These are phyloP conservation scores for Kokia cookei DNA, from an alignment of 441 rosid species.

Conservation along the genomic window DNA sequence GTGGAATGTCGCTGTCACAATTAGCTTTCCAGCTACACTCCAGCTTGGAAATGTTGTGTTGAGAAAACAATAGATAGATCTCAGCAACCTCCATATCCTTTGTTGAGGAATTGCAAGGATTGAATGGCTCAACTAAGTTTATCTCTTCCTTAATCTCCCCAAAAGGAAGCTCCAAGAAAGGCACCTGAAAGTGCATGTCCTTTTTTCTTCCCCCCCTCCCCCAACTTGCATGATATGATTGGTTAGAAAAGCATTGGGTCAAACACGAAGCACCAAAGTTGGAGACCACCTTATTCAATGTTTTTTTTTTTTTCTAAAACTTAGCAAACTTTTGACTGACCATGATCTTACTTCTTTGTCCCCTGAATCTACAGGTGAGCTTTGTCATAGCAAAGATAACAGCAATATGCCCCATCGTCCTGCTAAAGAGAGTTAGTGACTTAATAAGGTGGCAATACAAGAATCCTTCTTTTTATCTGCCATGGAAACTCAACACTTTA, in stretches of 20 bases:
- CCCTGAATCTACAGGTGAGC: conserved; percentile 41
- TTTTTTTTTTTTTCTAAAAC: not conserved
- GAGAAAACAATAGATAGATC: not conserved
- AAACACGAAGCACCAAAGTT: not conserved
- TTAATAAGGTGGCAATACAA: conserved; percentile 74
- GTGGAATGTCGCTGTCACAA: not conserved
- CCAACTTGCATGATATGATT: not conserved
- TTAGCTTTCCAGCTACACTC: not conserved
- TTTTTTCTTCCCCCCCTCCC: not conserved
- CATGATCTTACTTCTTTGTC: not conserved
- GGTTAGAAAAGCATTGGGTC: not conserved
- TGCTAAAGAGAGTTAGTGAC: conserved; percentile 55
- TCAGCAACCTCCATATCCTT: not conserved
- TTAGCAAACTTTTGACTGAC: not conserved
- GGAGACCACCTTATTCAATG: not conserved
- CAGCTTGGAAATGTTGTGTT: not conserved
- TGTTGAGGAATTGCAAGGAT: not conserved
- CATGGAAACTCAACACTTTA: conserved; percentile 58
- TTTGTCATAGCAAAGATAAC: conserved; percentile 57
- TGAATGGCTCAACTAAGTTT: not conserved
- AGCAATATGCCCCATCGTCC: conserved; percentile 54
- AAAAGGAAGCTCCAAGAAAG: not conserved
- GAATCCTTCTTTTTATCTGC: conserved; percentile 50
- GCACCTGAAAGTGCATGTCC: not conserved
- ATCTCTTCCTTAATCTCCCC: not conserved